Evolutionary conservation across 192 early-diverging fungal species (phyloP), one percentile per base, ranked within the genome.

Genomic region (Allomyces javanicus): DNA sequence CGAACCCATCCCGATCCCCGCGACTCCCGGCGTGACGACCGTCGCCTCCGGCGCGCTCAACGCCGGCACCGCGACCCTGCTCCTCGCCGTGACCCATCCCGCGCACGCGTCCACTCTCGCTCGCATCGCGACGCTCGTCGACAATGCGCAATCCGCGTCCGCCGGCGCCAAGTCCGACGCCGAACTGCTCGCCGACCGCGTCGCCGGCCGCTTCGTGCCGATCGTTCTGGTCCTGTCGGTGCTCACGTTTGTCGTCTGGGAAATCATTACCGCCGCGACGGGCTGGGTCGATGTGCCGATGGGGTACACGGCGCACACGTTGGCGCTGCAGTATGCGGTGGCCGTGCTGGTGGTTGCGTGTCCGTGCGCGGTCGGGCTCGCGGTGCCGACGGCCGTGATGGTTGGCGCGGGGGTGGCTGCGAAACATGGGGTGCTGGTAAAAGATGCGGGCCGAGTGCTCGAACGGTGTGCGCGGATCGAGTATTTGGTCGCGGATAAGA

Each of bases 401-500:
- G 86, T 87, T 10, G 86, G 84, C 25, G 84, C 84, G 21, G 86
- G 86, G 27, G 78, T 85, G 5, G 86, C 85, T 9, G 86, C 86
- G 14, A 71, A 71, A 33, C 70, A 75, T 64, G 86, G 86, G 62
- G 76, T 87, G 21, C 73, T 86, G 45, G 76, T 88, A 43, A 87
- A 87, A 65, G 87, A 87, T 10, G 89, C 88, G 64, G 89, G 89
- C 12, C 75, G 78, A 2, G 85, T 87, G 1, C 72, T 92, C 0
- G 85, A 92, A 72, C 79, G 73, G 75, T 82, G 84, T 22, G 76
- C 78, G 65, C 66, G 73, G 0, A 74, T 88, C 11, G 72, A 71
- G 25, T 80, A 78, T n/a, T 80, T 92, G 62, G 80, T 80, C 17
- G 90, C 90, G 75, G 90, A 92, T 72, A 92, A 92, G 69, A 92